A percentile compares a stretch with the other conserved stretches of the same genome.
Evolutionary conservation across 2,329 filamentous ascomycete species (phyloP).

Genomic region (Didymella arachidicola): DNA sequence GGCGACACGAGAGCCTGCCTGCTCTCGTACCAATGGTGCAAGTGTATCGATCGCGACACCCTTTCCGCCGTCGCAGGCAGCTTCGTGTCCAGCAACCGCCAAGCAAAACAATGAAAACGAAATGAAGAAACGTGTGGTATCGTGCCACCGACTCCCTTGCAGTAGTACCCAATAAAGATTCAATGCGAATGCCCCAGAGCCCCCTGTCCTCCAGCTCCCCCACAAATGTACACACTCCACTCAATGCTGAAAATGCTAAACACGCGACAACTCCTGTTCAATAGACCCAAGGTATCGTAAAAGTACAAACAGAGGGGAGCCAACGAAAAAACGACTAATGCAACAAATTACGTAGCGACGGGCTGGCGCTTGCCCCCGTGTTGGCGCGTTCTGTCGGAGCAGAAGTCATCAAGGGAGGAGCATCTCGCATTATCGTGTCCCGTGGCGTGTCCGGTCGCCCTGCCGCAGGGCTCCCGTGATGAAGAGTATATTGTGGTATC

Average conservation of each 20-base stretch:
- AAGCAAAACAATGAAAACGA: conserved; percentile 19
- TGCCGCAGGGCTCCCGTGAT: conserved; percentile 45
- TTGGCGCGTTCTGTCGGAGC: conserved; percentile 41
- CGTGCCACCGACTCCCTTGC: conserved; percentile 36
- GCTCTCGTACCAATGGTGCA: not conserved
- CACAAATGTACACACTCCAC: conserved; percentile 15
- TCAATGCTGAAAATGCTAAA: conserved; percentile 27
- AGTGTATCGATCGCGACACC: not conserved
- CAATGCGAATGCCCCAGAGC: conserved; percentile 18
- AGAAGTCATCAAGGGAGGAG: conserved; percentile 35
- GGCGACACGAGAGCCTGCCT: not conserved
- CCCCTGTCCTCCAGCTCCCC: conserved; percentile 15
- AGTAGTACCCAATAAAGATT: conserved; percentile 29
- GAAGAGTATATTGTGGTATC: conserved; percentile 38
- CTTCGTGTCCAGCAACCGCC: not conserved
- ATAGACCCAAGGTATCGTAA: conserved; percentile 28
- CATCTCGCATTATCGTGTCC: conserved; percentile 47
- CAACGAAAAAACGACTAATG: conserved; percentile 45
- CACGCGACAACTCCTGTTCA: conserved; percentile 32
- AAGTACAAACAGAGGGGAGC: conserved; percentile 20
- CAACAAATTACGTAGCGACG: conserved; percentile 57
- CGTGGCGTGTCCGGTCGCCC: conserved; percentile 47
- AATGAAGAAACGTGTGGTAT: conserved; percentile 42
- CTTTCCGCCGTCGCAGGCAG: not conserved
- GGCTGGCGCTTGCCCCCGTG: conserved; percentile 56